Evolutionary conservation across 441 rosid genomes (phyloP), one percentile per base, ranked within the genome.

Genomic region (Manihot esculenta): DNA sequence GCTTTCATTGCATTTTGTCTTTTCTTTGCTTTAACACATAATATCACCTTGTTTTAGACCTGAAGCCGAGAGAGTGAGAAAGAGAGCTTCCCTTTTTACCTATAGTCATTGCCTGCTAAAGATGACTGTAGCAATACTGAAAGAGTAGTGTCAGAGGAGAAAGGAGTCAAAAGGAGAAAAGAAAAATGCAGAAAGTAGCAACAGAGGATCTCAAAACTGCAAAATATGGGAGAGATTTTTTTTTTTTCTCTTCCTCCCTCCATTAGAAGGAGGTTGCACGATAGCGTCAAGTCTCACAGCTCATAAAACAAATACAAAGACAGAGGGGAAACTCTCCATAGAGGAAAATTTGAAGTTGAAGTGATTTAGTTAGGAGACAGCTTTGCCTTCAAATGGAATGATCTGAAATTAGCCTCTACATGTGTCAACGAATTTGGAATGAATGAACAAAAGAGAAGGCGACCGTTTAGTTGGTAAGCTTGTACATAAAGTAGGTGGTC

Each of bases 211-310:
- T n/a, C 18, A 35, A n/a, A 35, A n/a, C 42, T n/a, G 21, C 23
- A 35, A 60, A 60, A 60, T 45, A 47, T 18, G 47, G 26, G 6
- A 33, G n/a, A n/a, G n/a, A n/a, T 21, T 33, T 63, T 27, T 51
- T 4, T 51, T 18, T 51, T 17, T n/a, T 50, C 4, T 20, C 10
- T 3, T 17, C n/a, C 56, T 17, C 10, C n/a, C 1, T 51, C 23
- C 5, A 15, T 45, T 20, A 38, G 24, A 71, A 23, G 64, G 48
- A 62, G 60, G 69, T 64, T 70, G 68, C 38, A 53, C 35, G 57
- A 58, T 41, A 30, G 66, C 45, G 50, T 50, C 65, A 60, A 47
- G 77, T 68, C 72, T 69, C 74, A 48, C 45, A n/a, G 59, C 54
- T 69, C 64, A 68, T 69, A 58, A 51, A 50, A 41, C 65, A 48